Evolutionary conservation across 257 asterid genomes (phyloP), one percentile per base, ranked within the genome.

Genomic region (Solanum pimpinellifolium): DNA sequence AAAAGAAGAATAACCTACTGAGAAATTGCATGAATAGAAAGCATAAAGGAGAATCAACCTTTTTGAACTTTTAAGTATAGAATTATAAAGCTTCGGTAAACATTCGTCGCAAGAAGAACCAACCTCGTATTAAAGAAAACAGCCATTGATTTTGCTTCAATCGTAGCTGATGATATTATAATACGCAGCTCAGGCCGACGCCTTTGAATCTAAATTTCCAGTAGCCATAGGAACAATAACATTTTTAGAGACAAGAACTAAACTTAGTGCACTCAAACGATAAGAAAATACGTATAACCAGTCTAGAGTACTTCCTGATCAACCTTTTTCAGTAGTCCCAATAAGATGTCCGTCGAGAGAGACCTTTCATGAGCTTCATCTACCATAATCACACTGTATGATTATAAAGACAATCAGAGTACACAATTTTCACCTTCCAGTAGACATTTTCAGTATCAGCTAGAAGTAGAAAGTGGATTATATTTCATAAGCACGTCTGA

Each of bases 301-400:
- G 85, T 47, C 42, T 18, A 80, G 44, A 29, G 68, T 49, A 80
- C 4, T 47, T 47, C 41, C 68, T 69, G 69, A 23, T 4, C 66
- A 88, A 97, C 99, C 99, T 97, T 97, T 93, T 97, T 97, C 90
- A 97, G 92, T 89, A 97, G 98, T 86, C 98, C 99, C 89, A 95
- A 88, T 93, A 97, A 95, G 87, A 97, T 95, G 88, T 97, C 99
- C 0, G 99, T 97, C 13, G 99, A 92, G 90, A 97, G 94, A 60
- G 99, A 97, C 87, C 98, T 94, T 88, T 97, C 99, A 84, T 95
- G 99, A 89, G 99, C 99, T 93, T 97, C 99, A 92, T 97, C 99
- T 87, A 97, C 94, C 98, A 96, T 96, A 89, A 97, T 95, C 73
- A 97, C 98, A 90, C 99, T 97, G 94, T 31, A 78, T 62, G 83